Conservation (phyloP, 257 asterid species). For the Solanum tacnaense region DNA sequence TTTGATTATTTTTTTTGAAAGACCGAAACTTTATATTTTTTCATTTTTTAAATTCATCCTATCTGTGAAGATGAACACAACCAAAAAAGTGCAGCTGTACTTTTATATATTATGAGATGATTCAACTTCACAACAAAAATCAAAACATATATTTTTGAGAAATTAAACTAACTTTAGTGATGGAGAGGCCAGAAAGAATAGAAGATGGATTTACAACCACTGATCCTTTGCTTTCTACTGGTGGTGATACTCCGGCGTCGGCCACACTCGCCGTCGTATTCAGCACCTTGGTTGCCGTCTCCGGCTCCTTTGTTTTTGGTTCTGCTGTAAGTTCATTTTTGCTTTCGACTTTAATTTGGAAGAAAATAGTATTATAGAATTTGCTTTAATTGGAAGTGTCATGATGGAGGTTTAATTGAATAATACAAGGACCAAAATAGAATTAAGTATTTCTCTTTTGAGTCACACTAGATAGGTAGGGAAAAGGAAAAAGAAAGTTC, state of each 20-base stretch:
- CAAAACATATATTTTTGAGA: background rate
- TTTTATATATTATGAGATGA: background rate
- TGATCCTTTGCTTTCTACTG: background rate
- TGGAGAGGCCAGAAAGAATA: background rate
- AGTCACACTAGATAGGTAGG: background rate
- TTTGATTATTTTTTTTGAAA: background rate
- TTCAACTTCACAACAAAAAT: background rate
- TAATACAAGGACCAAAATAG: background rate
- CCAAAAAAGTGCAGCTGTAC: background rate
- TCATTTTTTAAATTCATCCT: background rate
- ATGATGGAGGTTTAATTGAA: background rate
- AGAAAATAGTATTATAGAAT: background rate
- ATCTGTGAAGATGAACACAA: background rate
- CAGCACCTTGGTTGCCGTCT: constrained; percentile 65
- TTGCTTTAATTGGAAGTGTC: background rate
- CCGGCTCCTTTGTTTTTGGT: constrained; percentile 85
- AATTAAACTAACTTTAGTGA: background rate
- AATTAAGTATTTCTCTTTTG: too few relatives aligned
- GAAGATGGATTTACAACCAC: background rate
- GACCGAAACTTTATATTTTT: background rate
- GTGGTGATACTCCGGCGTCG: background rate
- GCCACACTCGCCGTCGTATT: constrained; percentile 17
- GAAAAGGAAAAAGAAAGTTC: too few relatives aligned
- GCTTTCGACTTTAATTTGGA: background rate
- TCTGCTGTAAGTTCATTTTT: constrained; percentile 51